Evolutionary conservation across 306 rosid species (phyloP).

Genomic region (Biancaea sappan): DNA sequence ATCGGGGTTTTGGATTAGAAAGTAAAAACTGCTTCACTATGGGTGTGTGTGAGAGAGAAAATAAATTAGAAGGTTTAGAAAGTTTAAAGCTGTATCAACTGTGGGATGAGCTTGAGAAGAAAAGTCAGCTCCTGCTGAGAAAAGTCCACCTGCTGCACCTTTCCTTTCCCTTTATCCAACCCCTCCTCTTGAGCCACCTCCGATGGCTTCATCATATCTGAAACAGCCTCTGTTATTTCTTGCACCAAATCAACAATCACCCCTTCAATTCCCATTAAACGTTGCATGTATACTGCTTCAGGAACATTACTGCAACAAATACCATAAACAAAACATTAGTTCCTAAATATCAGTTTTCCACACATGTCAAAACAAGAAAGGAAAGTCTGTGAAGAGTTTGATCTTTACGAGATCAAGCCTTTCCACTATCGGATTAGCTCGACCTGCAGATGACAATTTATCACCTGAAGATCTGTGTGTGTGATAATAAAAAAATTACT

Average conservation of each 20-base stretch:
- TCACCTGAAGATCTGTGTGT: too few relatives aligned
- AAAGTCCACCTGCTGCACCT: constrained; percentile 63
- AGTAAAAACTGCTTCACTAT: not conserved
- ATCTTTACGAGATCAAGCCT: too few relatives aligned
- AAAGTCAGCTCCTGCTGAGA: constrained; percentile 82
- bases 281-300: constrained; percentile 89
- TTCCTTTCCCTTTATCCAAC: constrained; percentile 41
- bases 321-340: not conserved
- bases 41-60: not conserved
- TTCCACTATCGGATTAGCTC: too few relatives aligned
- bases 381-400: too few relatives aligned
- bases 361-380: too few relatives aligned
- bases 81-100: constrained; percentile 54
- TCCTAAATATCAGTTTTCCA: too few relatives aligned
- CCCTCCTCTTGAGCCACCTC: constrained; percentile 43
- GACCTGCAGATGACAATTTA: too few relatives aligned
- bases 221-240: constrained; percentile 76
- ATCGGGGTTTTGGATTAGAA: not conserved
- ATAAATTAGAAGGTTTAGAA: not conserved
- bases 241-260: constrained; percentile 85
- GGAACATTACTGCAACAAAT: constrained; percentile 71
- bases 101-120: constrained; percentile 82
- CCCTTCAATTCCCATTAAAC: constrained; percentile 90
- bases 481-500: too few relatives aligned
- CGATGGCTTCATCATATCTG: constrained; percentile 56